Evolutionary conservation across 352 stramenopile species (phyloP).

Genomic region (Phytophthora tentaculata): DNA sequence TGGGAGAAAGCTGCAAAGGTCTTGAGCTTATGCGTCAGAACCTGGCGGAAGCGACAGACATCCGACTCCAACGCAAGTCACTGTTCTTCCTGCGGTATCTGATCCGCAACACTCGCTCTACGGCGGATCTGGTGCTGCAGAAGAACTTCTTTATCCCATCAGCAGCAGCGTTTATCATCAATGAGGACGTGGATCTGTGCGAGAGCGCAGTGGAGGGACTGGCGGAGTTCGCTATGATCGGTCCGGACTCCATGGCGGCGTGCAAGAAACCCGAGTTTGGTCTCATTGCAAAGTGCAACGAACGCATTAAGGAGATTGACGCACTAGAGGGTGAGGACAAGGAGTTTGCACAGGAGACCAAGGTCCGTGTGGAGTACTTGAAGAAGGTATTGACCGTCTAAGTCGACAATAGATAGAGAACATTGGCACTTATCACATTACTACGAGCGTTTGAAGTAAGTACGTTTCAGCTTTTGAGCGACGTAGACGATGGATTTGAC

Average conservation of each 20-base stretch:
- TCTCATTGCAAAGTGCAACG: conserved; percentile 52
- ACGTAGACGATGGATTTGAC: conserved; percentile 86
- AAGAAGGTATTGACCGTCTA: conserved; percentile 46
- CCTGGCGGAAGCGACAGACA: conserved; percentile 51
- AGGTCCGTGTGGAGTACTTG: conserved; percentile 59
- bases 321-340: conserved; percentile 69
- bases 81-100: conserved; percentile 88
- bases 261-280: conserved; percentile 60
- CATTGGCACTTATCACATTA: conserved; percentile 25
- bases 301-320: conserved; percentile 69
- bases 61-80: conserved; percentile 82
- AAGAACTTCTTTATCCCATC: conserved; percentile 55
- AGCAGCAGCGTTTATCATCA: conserved; percentile 52
- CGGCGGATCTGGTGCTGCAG: conserved; percentile 54
- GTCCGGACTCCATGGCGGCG: conserved; percentile 59
- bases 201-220: conserved; percentile 78
- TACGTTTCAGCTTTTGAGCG: conserved; percentile 86
- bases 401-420: conserved; percentile 32
- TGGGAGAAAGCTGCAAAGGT: conserved; percentile 63
- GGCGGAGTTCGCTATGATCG: conserved; percentile 69
- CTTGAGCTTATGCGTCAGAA: conserved; percentile 65
- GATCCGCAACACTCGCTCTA: conserved; percentile 63
- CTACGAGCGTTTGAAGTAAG: conserved; percentile 61
- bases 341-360: conserved; percentile 72
- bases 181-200: conserved; percentile 82